These are phyloP conservation scores for Penicillium paradoxum DNA, from an alignment of 495 filamentous ascomycete genomes.

Conservation along the genomic window DNA sequence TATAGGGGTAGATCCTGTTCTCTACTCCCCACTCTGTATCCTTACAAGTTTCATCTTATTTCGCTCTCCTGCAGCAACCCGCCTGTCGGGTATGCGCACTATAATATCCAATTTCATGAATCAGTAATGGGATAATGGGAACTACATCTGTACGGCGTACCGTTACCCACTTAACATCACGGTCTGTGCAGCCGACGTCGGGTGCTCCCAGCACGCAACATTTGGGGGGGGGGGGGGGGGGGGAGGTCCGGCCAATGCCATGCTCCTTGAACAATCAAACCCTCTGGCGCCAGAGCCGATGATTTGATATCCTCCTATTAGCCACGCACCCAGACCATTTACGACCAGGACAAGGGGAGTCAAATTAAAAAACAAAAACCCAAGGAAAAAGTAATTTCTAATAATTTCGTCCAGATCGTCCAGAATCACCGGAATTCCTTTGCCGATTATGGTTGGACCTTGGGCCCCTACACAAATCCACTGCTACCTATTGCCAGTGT, in stretches of 20 bases:
- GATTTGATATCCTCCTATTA: slow-evolving; percentile 29
- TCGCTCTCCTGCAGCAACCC: slow-evolving; percentile 38
- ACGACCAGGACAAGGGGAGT: slow-evolving; percentile 9
- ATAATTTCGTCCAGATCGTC: too few relatives aligned
- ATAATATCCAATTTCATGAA: slow-evolving; percentile 34
- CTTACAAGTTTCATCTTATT: slow-evolving; percentile 40
- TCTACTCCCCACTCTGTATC: slow-evolving; percentile 13
- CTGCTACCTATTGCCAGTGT: background rate
- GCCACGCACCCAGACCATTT: slow-evolving; percentile 7
- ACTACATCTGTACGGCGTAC: slow-evolving; percentile 3
- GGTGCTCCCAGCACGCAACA: slow-evolving; percentile 31
- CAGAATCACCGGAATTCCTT: slow-evolving; percentile 4
- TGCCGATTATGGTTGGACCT: slow-evolving; percentile 26
- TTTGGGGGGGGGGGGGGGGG: too few relatives aligned
- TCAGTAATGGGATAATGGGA: slow-evolving; percentile 24
- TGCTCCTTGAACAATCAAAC: slow-evolving; percentile 30
- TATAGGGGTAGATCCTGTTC: slow-evolving; percentile 34
- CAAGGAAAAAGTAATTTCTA: slow-evolving; percentile 1
- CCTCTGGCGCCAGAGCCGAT: slow-evolving; percentile 18
- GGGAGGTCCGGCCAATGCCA: slow-evolving; percentile 27
- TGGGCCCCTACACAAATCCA: slow-evolving; percentile 29
- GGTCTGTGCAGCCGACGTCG: slow-evolving; percentile 27
- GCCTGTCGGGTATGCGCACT: slow-evolving; percentile 37
- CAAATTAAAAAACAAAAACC: slow-evolving; percentile 8
- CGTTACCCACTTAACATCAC: slow-evolving; percentile 12